Base-by-base conservation (phyloP, 2,329 filamentous ascomycete genomes). In the Phialemoniopsis sp. region DNA sequence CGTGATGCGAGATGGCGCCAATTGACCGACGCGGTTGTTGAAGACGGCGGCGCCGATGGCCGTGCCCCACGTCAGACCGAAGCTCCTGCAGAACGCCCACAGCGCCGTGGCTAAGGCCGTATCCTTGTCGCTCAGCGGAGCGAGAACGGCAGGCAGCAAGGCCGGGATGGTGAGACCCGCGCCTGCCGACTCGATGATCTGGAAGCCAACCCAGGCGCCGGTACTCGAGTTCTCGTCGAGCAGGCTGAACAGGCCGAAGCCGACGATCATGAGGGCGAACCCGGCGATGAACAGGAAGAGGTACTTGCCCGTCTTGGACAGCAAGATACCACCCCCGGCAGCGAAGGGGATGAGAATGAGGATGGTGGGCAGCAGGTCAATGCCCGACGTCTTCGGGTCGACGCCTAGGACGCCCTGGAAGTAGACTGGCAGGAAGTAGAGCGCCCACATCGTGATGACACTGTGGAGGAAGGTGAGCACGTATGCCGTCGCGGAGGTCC, bases 351-450 rank as follows among this genome's bases (percentile, higher is more conserved):
- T 54, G 5, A 49, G 51, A 5, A 48, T 48, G 32, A 53, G 38
- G 10, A 47, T 49, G 41, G 48, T 54, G 47, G 48, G 41, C 43
- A 62, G 52, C 29, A 59, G 48, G 13, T 51, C 40, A 10, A 61
- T 46, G 9, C 56, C 60, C 0, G 60, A 54, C 9, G 54, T 43
- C 1, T 51, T 48, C 0, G 68, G 56, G 2, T 56, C 52, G 5
- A 55, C 48, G 2, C 44, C 43, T 3, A 58, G 51, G 0, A 72
- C 59, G 6, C 55, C 60, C 40, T 72, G 67, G 50, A 72, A 72
- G 49, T 70, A 72, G 13, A 71, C 50, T 0, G 68, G 67, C 2
- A 70, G 46, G 44, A 68, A 70, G 50, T 62, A 65, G 39, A 59
- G 50, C 18, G 57, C 50, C 49, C 62, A 64, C 38, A 59, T 58